phyloP scores from a whole-genome alignment of 2,329 filamentous ascomycete genomes.

The Diaporthe longicolla region DNA sequence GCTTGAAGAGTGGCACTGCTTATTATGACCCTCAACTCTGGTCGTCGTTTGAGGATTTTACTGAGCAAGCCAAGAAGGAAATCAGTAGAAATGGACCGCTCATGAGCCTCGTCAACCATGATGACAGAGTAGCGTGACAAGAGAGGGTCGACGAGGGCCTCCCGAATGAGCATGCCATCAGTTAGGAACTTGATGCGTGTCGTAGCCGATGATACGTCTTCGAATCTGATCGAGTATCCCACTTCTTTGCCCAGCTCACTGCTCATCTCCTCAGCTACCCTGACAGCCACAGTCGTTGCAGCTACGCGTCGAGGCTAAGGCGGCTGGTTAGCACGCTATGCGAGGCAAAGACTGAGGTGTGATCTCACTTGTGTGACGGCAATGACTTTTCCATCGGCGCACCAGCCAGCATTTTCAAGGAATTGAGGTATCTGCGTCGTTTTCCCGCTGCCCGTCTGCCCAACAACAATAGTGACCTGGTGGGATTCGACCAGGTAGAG shows the following conservation, averaged over 20 bases:
- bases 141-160: slow-evolving; percentile 93
- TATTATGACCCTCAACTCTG: slow-evolving; percentile 88
- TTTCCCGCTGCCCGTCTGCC: slow-evolving; percentile 95
- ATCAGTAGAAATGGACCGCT: slow-evolving; percentile 92
- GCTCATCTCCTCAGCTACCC: slow-evolving; percentile 90
- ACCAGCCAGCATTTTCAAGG: slow-evolving; percentile 91
- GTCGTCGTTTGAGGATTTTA: slow-evolving; percentile 85
- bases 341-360: neutral
- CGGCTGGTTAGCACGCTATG: slow-evolving; percentile 35
- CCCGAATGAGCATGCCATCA: slow-evolving; percentile 90
- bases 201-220: slow-evolving; percentile 87
- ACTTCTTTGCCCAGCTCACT: slow-evolving; percentile 91
- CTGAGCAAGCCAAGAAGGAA: slow-evolving; percentile 90
- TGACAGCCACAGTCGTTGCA: slow-evolving; percentile 87
- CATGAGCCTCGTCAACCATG: slow-evolving; percentile 98
- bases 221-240: slow-evolving; percentile 92
- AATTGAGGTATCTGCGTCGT: slow-evolving; percentile 97
- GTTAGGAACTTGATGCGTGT: slow-evolving; percentile 97
- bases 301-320: slow-evolving; percentile 87
- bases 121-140: slow-evolving; percentile 93
- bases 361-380: slow-evolving; percentile 87
- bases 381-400: slow-evolving; percentile 83
- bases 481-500: slow-evolving; percentile 89
- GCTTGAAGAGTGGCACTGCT: slow-evolving; percentile 96
- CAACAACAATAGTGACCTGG: slow-evolving; percentile 89